Percentiles rank a stretch among this genome's conserved stretches.
Conservation (phyloP, 768 basidiomycete species). For the Pleurotus tuber-regium region DNA sequence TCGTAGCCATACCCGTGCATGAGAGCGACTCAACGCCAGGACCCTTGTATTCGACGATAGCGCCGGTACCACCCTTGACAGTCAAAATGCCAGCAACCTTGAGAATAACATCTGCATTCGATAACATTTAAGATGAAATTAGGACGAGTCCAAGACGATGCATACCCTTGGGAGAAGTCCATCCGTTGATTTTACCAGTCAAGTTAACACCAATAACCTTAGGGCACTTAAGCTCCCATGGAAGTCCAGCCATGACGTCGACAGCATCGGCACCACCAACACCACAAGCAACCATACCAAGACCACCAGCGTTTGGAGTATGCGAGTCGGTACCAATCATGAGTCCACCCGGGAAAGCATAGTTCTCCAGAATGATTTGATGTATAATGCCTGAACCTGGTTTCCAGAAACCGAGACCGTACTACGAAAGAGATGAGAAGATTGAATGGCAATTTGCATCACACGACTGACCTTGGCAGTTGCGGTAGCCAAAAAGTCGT, state of each 20-base stretch:
- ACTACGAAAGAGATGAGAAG: conserved; percentile 39
- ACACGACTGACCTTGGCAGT: conserved; percentile 82
- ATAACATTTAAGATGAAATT: conserved; percentile 6
- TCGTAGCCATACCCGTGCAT: conserved; percentile 98
- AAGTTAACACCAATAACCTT: conserved; percentile 98
- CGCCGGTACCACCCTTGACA: conserved; percentile 99
- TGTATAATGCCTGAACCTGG: conserved; percentile 99
- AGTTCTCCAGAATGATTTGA: conserved; percentile 99
- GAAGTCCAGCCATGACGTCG: conserved; percentile 96
- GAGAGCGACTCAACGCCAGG: conserved; percentile 94
- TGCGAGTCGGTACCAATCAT: conserved; percentile 99
- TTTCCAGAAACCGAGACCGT: conserved; percentile 99
- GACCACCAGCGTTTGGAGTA: conserved; percentile 98
- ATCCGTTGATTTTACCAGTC: conserved; percentile 91
- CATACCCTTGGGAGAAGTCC: conserved; percentile 96
- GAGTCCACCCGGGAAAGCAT: conserved; percentile 97
- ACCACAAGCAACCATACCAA: conserved; percentile 99
- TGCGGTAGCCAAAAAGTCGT: conserved; percentile 97
- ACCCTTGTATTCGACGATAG: conserved; percentile 97
- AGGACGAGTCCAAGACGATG: neutral
- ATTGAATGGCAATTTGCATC: too few relatives aligned
- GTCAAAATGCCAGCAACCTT: conserved; percentile 99
- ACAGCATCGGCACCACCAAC: conserved; percentile 99
- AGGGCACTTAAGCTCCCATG: conserved; percentile 99
- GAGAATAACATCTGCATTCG: conserved; percentile 87